Conservation (phyloP, 768 basidiomycete species). For the Rhizopogon sp. region DNA sequence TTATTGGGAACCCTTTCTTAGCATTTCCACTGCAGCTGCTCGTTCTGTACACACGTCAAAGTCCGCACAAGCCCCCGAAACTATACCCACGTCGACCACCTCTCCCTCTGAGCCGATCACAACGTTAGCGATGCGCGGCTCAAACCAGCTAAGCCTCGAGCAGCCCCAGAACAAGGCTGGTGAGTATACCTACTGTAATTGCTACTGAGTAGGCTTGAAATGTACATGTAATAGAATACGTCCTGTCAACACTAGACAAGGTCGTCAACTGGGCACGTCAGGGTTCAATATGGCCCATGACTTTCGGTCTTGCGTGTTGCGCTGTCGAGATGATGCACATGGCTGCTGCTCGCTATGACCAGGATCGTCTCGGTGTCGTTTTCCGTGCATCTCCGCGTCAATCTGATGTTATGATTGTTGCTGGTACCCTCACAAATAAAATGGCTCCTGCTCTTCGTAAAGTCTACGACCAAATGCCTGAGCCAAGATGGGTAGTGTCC, state of each 20-base stretch:
- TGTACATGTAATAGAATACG: slow-evolving; percentile 65
- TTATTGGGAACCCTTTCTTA: slow-evolving; percentile 8
- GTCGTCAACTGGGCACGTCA: slow-evolving; percentile 96
- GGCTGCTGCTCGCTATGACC: slow-evolving; percentile 98
- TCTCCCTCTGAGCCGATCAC: slow-evolving; percentile 56
- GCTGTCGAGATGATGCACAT: slow-evolving; percentile 99
- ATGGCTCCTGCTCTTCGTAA: slow-evolving; percentile 98
- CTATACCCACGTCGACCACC: slow-evolving; percentile 38
- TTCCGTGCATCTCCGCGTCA: slow-evolving; percentile 99
- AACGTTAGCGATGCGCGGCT: slow-evolving; percentile 67
- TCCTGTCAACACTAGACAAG: slow-evolving; percentile 93
- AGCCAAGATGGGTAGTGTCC: slow-evolving; percentile 99
- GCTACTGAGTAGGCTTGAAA: not conserved
- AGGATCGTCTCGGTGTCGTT: slow-evolving; percentile 93
- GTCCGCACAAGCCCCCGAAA: slow-evolving; percentile 35
- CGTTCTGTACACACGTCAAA: slow-evolving; percentile 56
- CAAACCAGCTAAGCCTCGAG: slow-evolving; percentile 83
- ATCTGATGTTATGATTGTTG: slow-evolving; percentile 98
- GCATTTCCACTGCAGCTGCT: slow-evolving; percentile 29
- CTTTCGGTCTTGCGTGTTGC: slow-evolving; percentile 96
- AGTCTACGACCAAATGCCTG: slow-evolving; percentile 98
- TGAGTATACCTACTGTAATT: slow-evolving; percentile 27
- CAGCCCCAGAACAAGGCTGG: slow-evolving; percentile 88
- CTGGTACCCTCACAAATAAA: slow-evolving; percentile 98
- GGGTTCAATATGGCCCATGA: slow-evolving; percentile 99